A percentile compares a stretch with the other conserved stretches of the same genome.
phyloP scores from a whole-genome alignment of 2,329 filamentous ascomycete species.

The Nemania sp. region DNA sequence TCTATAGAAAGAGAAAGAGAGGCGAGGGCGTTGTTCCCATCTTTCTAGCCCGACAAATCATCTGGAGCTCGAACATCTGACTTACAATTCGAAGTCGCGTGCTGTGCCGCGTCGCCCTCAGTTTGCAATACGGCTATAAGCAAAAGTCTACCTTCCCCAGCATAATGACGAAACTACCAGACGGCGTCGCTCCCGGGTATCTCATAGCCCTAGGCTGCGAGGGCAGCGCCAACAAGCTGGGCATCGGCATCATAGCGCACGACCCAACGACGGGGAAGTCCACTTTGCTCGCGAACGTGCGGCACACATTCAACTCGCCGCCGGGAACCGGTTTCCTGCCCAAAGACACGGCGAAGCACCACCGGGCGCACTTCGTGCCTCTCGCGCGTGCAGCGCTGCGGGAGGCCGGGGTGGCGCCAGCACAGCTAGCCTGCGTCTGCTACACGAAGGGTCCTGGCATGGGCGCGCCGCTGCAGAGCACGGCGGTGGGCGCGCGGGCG shows the following conservation, averaged over 20 bases:
- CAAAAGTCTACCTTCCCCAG: not conserved
- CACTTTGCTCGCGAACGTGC: constrained; percentile 85
- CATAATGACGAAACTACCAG: constrained; percentile 6
- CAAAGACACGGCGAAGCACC: constrained; percentile 93
- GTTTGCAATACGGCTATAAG: no score
- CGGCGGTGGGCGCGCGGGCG: constrained; percentile 83
- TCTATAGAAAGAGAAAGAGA: no score
- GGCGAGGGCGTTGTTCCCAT: no score
- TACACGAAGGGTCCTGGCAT: constrained; percentile 96
- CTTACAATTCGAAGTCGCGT: no score
- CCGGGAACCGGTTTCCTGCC: constrained; percentile 94
- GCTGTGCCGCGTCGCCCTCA: no score
- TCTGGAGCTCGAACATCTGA: no score
- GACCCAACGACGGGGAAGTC: constrained; percentile 57
- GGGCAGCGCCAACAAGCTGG: constrained; percentile 97
- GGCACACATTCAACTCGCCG: constrained; percentile 90
- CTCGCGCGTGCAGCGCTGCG: constrained; percentile 79
- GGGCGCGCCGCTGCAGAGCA: constrained; percentile 87
- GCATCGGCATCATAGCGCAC: constrained; percentile 89
- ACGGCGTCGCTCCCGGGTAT: constrained; percentile 28
- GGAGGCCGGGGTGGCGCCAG: constrained; percentile 63
- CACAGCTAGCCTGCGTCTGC: constrained; percentile 87
- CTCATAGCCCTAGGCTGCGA: constrained; percentile 67
- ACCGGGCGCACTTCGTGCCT: constrained; percentile 80
- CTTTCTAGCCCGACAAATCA: no score